A percentile compares a stretch with the other conserved stretches of the same genome.
These are phyloP conservation scores for Taiwanofungus camphoratus DNA, from an alignment of 1,284 basidiomycete species.

Conservation along the genomic window DNA sequence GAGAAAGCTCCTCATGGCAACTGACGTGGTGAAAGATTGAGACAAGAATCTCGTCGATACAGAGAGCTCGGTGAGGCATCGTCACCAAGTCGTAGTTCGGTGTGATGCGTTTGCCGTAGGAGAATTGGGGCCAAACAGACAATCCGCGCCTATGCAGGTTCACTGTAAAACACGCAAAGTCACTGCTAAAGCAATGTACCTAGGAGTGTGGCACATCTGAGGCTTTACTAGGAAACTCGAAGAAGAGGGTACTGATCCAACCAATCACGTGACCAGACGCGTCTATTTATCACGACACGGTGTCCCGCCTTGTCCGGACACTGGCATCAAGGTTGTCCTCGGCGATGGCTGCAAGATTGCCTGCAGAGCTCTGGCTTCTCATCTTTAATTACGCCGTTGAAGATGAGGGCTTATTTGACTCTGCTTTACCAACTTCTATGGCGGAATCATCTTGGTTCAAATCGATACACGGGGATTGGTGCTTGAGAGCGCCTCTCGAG, in stretches of 20 bases:
- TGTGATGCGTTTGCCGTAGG: no score
- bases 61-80: slow-evolving; percentile 9
- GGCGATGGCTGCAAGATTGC: slow-evolving; percentile 34
- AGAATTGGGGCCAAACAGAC: no score
- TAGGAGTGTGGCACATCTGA: no score
- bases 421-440: slow-evolving; percentile 51
- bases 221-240: no score
- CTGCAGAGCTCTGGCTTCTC: slow-evolving; percentile 59
- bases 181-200: no score
- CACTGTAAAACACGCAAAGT: no score
- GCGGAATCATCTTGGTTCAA: slow-evolving; percentile 58
- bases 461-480: slow-evolving; percentile 43
- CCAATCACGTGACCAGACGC: slow-evolving; percentile 1
- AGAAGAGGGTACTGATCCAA: no score
- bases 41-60: slow-evolving; percentile 11
- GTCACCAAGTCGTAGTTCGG: no score
- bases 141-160: no score
- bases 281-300: not conserved
- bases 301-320: no score
- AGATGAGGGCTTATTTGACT: slow-evolving; percentile 56
- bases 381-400: slow-evolving; percentile 66
- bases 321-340: not conserved
- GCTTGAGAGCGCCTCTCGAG: slow-evolving; percentile 51
- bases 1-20: not conserved
- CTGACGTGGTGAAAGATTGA: slow-evolving; percentile 1